These are phyloP conservation scores for Lactarius hengduanensis DNA, from an alignment of 768 basidiomycete species.

Conservation along the genomic window DNA sequence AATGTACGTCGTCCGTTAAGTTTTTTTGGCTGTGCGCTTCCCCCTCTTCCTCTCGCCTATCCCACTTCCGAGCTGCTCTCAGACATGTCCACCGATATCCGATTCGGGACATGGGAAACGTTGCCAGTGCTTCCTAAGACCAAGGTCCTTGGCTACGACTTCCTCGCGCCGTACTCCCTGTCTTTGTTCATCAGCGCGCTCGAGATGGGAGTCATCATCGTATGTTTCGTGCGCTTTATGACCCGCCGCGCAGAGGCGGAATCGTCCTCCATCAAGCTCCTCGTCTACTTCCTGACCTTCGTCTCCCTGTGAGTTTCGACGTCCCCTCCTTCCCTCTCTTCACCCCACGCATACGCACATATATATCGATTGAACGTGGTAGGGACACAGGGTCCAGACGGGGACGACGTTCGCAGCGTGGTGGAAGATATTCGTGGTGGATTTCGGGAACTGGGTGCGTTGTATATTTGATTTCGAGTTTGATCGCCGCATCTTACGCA, in stretches of 20 bases:
- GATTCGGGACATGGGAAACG: neutral
- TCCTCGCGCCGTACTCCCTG: constrained; percentile 31
- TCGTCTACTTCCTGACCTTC: constrained; percentile 32
- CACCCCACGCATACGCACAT: neutral
- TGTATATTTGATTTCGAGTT: neutral
- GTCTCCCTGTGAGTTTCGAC: constrained; percentile 29
- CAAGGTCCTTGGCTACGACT: neutral
- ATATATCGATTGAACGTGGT: neutral
- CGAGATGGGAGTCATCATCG: constrained; percentile 32
- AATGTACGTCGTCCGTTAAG: neutral
- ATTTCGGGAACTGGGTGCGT: constrained; percentile 33
- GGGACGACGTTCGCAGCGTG: constrained; percentile 26
- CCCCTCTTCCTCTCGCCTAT: neutral
- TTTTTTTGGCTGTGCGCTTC: neutral
- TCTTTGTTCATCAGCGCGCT: constrained; percentile 30
- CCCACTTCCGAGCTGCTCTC: neutral
- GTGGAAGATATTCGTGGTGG: constrained; percentile 31
- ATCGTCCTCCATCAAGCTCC: constrained; percentile 19
- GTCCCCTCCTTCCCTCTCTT: neutral
- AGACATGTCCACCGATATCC: neutral
- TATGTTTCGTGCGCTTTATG: constrained; percentile 31
- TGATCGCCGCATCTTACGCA: neutral
- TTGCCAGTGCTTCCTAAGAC: neutral
- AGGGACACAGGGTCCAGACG: constrained; percentile 29
- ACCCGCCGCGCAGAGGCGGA: constrained; percentile 27